phyloP scores from a whole-genome alignment of 805 yeast species.

The Metschnikowia picachoensis region DNA sequence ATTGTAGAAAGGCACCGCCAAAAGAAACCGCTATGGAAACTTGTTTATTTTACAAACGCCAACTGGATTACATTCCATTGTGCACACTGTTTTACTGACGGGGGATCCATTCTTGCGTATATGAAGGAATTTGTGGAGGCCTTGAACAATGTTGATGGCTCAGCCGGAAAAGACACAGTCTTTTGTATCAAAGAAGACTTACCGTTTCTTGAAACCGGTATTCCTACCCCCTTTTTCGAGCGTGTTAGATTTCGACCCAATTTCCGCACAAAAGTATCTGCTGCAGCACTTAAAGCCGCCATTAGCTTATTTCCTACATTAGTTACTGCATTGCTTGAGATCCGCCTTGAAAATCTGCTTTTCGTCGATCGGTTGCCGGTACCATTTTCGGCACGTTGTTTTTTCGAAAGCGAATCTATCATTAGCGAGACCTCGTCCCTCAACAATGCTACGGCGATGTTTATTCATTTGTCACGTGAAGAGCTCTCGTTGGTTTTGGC shows the following conservation, averaged over 20 bases:
- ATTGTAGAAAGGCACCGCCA: too few species aligned
- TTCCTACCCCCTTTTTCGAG: too few species aligned
- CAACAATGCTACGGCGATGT: conserved; percentile 1
- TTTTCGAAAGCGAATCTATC: conserved; percentile 6
- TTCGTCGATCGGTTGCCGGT: conserved; percentile 6
- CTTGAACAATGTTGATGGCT: neutral
- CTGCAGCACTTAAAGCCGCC: too few species aligned
- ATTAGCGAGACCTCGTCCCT: conserved; percentile 5
- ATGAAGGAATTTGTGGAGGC: conserved; percentile 10
- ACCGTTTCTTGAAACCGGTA: too few species aligned
- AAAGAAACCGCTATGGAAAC: conserved; percentile 6
- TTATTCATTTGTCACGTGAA: conserved; percentile 1
- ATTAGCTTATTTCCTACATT: neutral
- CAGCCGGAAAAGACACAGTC: too few species aligned
- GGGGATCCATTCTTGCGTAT: conserved; percentile 10
- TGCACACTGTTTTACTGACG: conserved; percentile 11
- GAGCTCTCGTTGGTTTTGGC: neutral
- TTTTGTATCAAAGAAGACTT: too few species aligned
- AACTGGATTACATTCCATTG: conserved; percentile 11
- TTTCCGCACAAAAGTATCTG: too few species aligned
- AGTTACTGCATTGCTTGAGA: conserved; percentile 9
- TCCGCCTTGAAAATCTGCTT: conserved; percentile 7
- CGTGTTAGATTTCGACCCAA: too few species aligned
- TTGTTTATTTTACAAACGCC: conserved; percentile 3
- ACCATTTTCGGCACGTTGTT: conserved; percentile 4